Base-by-base conservation (phyloP, 1,139 yeast species). In the Meyerozyma elateridarum region DNA sequence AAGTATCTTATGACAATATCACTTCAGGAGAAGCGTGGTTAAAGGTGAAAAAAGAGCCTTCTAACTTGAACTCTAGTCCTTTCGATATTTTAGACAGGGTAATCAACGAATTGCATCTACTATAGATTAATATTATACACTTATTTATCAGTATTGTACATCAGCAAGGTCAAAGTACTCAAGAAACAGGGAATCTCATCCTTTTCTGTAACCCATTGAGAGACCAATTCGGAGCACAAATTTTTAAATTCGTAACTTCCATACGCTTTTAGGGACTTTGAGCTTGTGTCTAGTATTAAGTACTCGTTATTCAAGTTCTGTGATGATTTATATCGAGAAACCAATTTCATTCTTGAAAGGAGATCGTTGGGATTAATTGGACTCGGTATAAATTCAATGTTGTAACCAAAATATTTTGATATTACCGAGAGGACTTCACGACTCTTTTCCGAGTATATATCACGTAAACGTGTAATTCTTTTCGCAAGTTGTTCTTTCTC, bases 171-270 rank as follows among this genome's bases (percentile, higher is more conserved):
- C 40, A 87, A 61, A 0, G 93, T 88, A 36, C 93, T 80, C 36
- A 88, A 60, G 47, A 87, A 82, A 45, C 94, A 83, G 0, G 94
- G 85, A 15, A 85, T 75, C 44, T 85, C 88, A 26, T 73, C 73
- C 39, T 77, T 72, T 32, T 81, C 84, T 30, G 68, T 68, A 3
- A 84, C 75, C 88, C 94, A 85, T 38, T 73, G 71, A 12, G 69
- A 58, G 15, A 83, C 69, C 34, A 85, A 59, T 24, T 74, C 72
- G 36, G 75, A 76, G 56, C 80, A 79, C 35, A 71, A 54, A 11
- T 52, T 44, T 38, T 72, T 64, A 45, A 75, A 69, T 29, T 65
- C 75, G 31, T 58, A 55, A 33, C 56, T 52, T 3, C 73, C 73
- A 38, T 57, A 58, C 5, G 71, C 73, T 37, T 62, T 65, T 32